phyloP scores from a whole-genome alignment of 495 filamentous ascomycete genomes.

The Aspergillus bertholletiae region DNA sequence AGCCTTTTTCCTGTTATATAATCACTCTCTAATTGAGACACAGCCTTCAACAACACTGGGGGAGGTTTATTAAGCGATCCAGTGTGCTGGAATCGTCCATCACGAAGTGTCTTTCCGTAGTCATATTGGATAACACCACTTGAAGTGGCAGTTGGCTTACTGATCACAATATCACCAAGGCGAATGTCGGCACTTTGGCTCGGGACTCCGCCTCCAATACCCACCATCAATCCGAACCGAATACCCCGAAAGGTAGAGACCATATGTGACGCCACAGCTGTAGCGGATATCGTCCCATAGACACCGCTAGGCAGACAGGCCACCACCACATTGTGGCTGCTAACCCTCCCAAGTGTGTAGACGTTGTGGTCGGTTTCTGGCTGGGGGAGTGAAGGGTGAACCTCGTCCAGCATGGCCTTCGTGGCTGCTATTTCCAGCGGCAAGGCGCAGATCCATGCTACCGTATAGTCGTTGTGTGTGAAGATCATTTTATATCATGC shows the following conservation, averaged over 20 bases:
- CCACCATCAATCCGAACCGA: neutral
- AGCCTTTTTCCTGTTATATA: neutral
- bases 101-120: neutral
- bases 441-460: too few relatives aligned
- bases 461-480: neutral
- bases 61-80: neutral
- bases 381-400: neutral
- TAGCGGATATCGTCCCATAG: neutral
- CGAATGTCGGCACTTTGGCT: constrained; percentile 1
- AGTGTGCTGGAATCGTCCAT: neutral
- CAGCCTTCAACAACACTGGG: neutral
- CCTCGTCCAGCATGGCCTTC: constrained; percentile 2
- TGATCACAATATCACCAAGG: too few relatives aligned
- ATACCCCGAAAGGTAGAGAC: neutral
- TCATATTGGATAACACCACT: too few relatives aligned
- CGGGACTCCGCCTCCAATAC: constrained; percentile 1
- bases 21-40: neutral
- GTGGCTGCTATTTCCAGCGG: neutral
- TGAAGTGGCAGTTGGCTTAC: too few relatives aligned
- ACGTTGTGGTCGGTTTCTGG: neutral
- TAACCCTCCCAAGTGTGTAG: constrained; percentile 1
- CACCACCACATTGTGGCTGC: constrained; percentile 1
- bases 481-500: neutral
- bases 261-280: neutral
- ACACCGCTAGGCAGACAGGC: neutral